Evolutionary conservation across 2,329 filamentous ascomycete species (phyloP).

Genomic region (Sordariomycetes sp.): DNA sequence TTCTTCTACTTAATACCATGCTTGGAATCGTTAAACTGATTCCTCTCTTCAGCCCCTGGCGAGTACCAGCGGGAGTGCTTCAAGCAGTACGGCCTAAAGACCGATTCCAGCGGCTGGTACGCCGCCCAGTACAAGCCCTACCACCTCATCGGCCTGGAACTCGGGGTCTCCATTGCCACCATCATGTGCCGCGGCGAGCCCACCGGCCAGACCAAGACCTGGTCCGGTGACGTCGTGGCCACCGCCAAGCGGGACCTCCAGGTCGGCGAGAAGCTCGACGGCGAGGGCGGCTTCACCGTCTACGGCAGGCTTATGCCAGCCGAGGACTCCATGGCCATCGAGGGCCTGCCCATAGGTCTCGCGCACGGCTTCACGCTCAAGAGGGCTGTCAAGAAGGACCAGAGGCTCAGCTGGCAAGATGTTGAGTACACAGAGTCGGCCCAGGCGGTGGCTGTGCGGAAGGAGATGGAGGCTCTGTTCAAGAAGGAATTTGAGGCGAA

Average conservation of each 20-base stretch:
- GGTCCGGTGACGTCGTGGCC: background rate
- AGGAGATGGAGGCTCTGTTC: background rate
- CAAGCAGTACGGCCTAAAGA: background rate
- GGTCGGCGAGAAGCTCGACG: constrained; percentile 30
- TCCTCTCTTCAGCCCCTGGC: background rate
- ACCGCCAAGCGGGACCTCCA: constrained; percentile 8
- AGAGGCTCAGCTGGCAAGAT: background rate
- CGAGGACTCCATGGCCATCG: constrained; percentile 21
- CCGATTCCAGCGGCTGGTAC: background rate
- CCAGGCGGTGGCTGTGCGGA: background rate
- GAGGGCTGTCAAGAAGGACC: constrained; percentile 25
- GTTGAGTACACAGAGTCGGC: background rate
- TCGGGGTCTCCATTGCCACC: background rate
- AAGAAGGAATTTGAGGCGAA: background rate
- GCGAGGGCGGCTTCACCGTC: constrained; percentile 32
- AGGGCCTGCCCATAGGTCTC: constrained; percentile 29
- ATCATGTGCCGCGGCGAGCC: background rate
- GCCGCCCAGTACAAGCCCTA: background rate
- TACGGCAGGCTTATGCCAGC: constrained; percentile 31
- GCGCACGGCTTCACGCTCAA: constrained; percentile 30
- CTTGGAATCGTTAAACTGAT: background rate
- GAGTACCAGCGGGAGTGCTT: background rate
- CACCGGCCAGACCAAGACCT: background rate
- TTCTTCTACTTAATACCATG: background rate
- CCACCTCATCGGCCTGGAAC: background rate